Conservation (phyloP, 768 basidiomycete genomes). For the Tricholoma hemisulphureum region DNA sequence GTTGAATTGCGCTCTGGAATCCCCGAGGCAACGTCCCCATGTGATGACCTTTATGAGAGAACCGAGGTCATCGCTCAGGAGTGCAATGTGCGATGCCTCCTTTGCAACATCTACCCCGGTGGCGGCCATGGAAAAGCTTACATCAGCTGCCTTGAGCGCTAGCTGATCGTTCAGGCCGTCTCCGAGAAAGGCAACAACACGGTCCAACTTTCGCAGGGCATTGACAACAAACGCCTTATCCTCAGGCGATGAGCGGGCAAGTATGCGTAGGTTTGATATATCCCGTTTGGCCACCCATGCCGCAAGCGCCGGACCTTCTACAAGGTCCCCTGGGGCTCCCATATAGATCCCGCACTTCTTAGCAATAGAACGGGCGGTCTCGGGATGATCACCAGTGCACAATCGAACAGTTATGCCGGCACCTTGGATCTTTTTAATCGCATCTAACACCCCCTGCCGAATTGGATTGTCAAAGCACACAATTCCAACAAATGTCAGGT, state of each 20-base stretch:
- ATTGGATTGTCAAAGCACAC: conserved; percentile 79
- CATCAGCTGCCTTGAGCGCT: conserved; percentile 3
- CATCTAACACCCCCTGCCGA: conserved; percentile 66
- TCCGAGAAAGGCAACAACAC: conserved; percentile 42
- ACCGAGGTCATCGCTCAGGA: neutral
- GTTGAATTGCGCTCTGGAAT: neutral
- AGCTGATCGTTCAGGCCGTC: neutral
- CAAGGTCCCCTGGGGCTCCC: conserved; percentile 65
- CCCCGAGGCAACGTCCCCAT: neutral
- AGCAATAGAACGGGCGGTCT: conserved; percentile 76
- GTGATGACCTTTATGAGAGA: neutral
- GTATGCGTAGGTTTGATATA: conserved; percentile 72
- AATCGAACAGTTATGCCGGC: conserved; percentile 79
- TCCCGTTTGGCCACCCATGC: conserved; percentile 55
- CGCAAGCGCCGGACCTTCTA: conserved; percentile 71
- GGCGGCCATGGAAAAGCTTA: neutral
- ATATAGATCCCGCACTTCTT: conserved; percentile 77
- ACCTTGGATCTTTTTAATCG: conserved; percentile 62
- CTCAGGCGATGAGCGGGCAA: conserved; percentile 77
- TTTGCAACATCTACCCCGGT: neutral
- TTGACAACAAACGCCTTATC: conserved; percentile 79
- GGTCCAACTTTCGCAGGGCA: conserved; percentile 60
- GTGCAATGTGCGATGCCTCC: neutral
- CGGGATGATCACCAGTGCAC: conserved; percentile 80
- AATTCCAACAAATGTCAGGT: conserved; percentile 68